These are phyloP conservation scores for Aristolochia contorta DNA, from an alignment of 164 flowering plant genomes.

Conservation along the genomic window DNA sequence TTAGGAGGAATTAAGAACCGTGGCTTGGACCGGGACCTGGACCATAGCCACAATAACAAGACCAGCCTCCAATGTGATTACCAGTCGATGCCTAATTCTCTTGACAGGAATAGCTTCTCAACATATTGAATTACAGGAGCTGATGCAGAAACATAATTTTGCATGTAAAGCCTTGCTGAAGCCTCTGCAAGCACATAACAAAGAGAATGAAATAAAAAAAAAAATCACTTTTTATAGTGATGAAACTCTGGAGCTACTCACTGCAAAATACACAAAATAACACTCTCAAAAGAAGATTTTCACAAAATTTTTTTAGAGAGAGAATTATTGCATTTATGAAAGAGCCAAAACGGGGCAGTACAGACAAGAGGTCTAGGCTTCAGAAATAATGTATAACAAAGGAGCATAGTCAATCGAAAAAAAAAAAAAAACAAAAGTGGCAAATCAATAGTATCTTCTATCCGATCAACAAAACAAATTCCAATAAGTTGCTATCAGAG, in stretches of 20 bases:
- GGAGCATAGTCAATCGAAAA: no score
- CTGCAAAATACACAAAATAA: background rate
- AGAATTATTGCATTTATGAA: no score
- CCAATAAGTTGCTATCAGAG: no score
- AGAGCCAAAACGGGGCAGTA: no score
- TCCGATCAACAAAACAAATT: background rate
- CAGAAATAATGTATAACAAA: no score
- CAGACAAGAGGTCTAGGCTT: no score
- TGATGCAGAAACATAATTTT: constrained; percentile 47
- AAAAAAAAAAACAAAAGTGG: no score
- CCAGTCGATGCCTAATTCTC: constrained; percentile 76
- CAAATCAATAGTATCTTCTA: background rate
- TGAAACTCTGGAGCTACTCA: background rate
- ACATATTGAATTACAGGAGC: constrained; percentile 50
- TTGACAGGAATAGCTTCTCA: constrained; percentile 56
- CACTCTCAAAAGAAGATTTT: background rate
- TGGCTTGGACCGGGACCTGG: no score
- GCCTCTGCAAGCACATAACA: constrained; percentile 39
- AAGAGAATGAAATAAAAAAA: background rate
- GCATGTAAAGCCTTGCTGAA: constrained; percentile 69
- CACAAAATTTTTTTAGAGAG: no score
- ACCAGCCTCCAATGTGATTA: constrained; percentile 10
- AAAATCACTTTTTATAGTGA: background rate
- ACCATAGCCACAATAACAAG: background rate
- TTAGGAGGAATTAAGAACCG: no score